These are phyloP conservation scores for Bacidia gigantensis DNA, from an alignment of 495 filamentous ascomycete genomes.

Conservation along the genomic window DNA sequence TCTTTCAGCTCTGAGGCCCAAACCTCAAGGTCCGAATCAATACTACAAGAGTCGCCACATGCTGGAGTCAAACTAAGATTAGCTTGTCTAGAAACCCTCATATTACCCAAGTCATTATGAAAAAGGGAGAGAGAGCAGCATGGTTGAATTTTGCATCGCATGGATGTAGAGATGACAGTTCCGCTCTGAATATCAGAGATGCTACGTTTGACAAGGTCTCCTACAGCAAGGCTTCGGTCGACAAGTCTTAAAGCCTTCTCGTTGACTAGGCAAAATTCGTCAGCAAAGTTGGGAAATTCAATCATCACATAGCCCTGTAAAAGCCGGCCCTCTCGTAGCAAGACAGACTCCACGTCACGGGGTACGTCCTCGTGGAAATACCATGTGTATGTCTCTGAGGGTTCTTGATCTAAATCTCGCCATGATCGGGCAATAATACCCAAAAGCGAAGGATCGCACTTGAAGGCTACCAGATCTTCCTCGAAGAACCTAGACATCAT, in stretches of 20 bases:
- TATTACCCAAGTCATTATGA: not conserved
- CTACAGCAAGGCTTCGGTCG: constrained; percentile 28
- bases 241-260: constrained; percentile 31
- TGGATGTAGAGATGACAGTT: constrained; percentile 25
- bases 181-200: constrained; percentile 28
- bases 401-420: constrained; percentile 6
- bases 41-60: not conserved
- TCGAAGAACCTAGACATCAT: constrained; percentile 19
- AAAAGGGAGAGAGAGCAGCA: not conserved
- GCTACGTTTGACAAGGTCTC: constrained; percentile 32
- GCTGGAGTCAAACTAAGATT: not conserved
- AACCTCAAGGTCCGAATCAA: constrained; percentile 1
- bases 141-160: constrained; percentile 25
- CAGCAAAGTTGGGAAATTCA: constrained; percentile 14
- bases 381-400: not conserved
- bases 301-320: constrained; percentile 26
- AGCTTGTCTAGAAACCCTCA: not conserved
- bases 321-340: constrained; percentile 5
- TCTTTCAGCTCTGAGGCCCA: constrained; percentile 21
- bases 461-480: constrained; percentile 21
- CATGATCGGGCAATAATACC: constrained; percentile 19
- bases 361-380: constrained; percentile 16
- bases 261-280: constrained; percentile 25
- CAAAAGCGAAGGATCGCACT: constrained; percentile 19
- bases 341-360: constrained; percentile 15